These are phyloP conservation scores for Euptelea pleiosperma DNA, from an alignment of 164 flowering plant species.

Conservation along the genomic window DNA sequence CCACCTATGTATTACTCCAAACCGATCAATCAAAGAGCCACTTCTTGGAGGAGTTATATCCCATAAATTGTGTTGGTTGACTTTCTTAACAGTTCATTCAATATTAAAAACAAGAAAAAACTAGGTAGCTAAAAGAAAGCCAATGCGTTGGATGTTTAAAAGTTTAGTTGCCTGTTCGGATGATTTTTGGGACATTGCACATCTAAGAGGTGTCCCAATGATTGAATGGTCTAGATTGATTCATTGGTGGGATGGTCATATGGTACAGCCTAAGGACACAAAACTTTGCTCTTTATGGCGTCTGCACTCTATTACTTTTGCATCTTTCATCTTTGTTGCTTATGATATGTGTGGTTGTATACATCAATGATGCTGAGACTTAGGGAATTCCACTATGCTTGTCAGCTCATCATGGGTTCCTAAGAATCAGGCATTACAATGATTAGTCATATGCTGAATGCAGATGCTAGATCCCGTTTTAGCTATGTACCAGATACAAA, in stretches of 20 bases:
- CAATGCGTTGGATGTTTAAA: neutral
- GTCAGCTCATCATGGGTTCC: conserved; percentile 1
- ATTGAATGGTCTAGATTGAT: too few species aligned
- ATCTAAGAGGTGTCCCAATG: too few species aligned
- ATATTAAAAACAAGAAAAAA: neutral
- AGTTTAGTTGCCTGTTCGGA: too few species aligned
- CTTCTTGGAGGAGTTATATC: neutral
- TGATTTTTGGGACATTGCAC: too few species aligned
- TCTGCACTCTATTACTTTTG: too few species aligned
- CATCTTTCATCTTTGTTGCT: neutral
- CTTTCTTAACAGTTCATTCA: neutral
- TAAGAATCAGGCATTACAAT: neutral
- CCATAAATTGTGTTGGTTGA: neutral
- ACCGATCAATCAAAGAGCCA: neutral
- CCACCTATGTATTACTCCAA: neutral
- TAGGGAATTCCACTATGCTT: neutral
- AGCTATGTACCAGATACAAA: conserved; percentile 25
- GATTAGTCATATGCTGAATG: conserved; percentile 12
- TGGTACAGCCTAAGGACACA: neutral
- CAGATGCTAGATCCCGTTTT: conserved; percentile 55
- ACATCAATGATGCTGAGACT: neutral
- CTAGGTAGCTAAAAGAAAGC: neutral
- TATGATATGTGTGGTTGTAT: neutral
- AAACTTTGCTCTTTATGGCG: too few species aligned
- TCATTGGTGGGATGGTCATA: too few species aligned